Percentiles rank a stretch among this genome's conserved stretches.
Conservation (phyloP, 768 basidiomycete genomes). For the Pulveroboletus sp. region DNA sequence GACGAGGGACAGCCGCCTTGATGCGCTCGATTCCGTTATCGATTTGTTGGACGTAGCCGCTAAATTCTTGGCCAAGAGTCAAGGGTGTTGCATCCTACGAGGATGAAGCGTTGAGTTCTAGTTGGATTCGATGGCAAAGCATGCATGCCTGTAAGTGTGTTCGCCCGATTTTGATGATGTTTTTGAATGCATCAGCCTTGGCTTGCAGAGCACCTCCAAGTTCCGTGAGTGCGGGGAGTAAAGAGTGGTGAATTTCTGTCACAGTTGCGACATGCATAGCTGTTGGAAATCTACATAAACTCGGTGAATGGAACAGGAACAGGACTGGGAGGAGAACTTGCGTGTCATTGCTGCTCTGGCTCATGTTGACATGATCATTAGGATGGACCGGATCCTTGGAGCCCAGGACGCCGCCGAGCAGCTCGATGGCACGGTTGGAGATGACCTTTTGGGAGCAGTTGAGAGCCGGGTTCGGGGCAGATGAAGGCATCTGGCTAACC, state of each 20-base stretch:
- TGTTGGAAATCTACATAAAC: conserved; percentile 78
- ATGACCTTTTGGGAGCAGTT: conserved; percentile 59
- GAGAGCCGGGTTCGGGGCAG: not conserved
- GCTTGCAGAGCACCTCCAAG: conserved; percentile 79
- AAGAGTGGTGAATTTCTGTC: conserved; percentile 69
- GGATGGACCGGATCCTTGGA: conserved; percentile 98
- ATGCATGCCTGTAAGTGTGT: conserved; percentile 79
- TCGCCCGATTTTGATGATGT: conserved; percentile 97
- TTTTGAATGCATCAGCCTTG: conserved; percentile 78
- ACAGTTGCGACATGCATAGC: conserved; percentile 99
- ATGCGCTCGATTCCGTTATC: conserved; percentile 85
- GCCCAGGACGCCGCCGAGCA: conserved; percentile 91
- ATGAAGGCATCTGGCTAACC: conserved; percentile 37
- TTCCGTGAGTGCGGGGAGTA: conserved; percentile 82
- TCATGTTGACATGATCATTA: conserved; percentile 99
- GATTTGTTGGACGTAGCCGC: conserved; percentile 94
- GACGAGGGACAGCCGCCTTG: conserved; percentile 73
- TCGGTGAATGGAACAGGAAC: not conserved
- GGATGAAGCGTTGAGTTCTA: conserved; percentile 1
- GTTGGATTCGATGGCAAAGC: not conserved
- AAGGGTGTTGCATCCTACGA: conserved; percentile 91
- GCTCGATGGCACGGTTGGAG: conserved; percentile 95
- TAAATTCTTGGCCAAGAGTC: conserved; percentile 98
- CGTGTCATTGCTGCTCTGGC: conserved; percentile 99
- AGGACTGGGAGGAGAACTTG: conserved; percentile 35